Conservation (phyloP, 257 asterid genomes). For the Nicotiana attenuata region DNA sequence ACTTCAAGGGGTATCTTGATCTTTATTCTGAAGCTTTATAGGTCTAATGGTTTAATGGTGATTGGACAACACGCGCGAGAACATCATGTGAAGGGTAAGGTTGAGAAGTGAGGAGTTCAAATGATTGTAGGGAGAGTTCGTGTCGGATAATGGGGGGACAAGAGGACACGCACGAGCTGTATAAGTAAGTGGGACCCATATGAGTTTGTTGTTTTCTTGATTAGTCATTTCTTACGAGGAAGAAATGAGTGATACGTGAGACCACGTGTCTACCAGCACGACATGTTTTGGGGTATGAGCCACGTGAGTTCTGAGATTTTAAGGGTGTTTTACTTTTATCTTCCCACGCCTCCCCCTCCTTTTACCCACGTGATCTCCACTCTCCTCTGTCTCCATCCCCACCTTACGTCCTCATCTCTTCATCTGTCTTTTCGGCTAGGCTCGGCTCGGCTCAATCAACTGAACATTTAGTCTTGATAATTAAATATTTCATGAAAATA, state of each 20-base stretch:
- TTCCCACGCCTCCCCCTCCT: slow-evolving; percentile 18
- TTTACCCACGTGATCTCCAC: slow-evolving; percentile 68
- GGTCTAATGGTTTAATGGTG: no score
- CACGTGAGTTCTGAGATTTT: slow-evolving; percentile 42
- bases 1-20: no score
- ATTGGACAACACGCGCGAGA: neutral
- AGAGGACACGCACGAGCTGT: slow-evolving; percentile 40
- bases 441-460: neutral
- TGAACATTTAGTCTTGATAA: no score
- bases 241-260: slow-evolving; percentile 23
- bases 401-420: neutral
- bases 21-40: no score
- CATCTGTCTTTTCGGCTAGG: neutral
- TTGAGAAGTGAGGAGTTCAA: slow-evolving; percentile 29
- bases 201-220: neutral
- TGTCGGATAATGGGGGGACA: slow-evolving; percentile 37
- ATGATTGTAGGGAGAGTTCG: slow-evolving; percentile 45
- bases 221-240: neutral
- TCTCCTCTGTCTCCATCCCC: slow-evolving; percentile 22
- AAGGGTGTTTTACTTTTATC: slow-evolving; percentile 1
- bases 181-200: slow-evolving; percentile 2
- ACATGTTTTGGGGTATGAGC: slow-evolving; percentile 23
- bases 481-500: no score
- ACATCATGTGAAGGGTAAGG: neutral
- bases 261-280: slow-evolving; percentile 56